Evolutionary conservation across 331 rosid species (phyloP), one percentile per base, ranked within the genome.

Genomic region (Quercus tomentella): DNA sequence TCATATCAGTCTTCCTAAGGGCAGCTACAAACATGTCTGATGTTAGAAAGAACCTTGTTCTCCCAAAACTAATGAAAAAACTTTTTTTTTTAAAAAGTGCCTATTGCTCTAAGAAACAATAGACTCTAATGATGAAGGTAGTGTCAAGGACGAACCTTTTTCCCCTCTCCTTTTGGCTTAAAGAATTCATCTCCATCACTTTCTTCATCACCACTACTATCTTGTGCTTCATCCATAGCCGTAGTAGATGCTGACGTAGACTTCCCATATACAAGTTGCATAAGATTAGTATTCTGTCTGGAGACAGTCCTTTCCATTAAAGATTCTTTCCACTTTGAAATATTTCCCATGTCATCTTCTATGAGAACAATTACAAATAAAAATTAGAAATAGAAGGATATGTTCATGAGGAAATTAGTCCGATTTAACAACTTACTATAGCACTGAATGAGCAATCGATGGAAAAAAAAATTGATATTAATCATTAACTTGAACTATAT

Each of bases 211-310:
- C 78, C 93, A 21, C 89, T 85, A 71, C 84, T 84, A 76, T 77
- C 87, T 17, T 86, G 84, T 80, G 79, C 88, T 78, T 87, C 81
- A 62, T 80, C 72, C 65, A 55, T 35, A 60, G 82, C 70, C 43
- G 77, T 41, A n/a, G 84, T 79, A 35, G 84, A 67, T 76, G 55
- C 54, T 43, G 61, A 80, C 7, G 87, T 83, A 75, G 92, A 78
- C 73, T 91, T 94, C 83, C 94, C 94, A 72, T 95, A 95, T 56
- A 95, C 97, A 67, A 90, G 88, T 86, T 93, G 94, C 97, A 90
- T 93, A 82, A 95, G 88, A 77, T 91, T 91, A 74, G 88, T 77
- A 70, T 78, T 70, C 82, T 88, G 89, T 66, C 82, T 87, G 18
- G 89, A 86, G 71, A 69, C 62, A 20, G 94, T 78, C 86, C 90